A percentile compares a stretch with the other conserved stretches of the same genome.
phyloP scores from a whole-genome alignment of 441 rosid genomes.

The Bocquillonia castaneifolia region DNA sequence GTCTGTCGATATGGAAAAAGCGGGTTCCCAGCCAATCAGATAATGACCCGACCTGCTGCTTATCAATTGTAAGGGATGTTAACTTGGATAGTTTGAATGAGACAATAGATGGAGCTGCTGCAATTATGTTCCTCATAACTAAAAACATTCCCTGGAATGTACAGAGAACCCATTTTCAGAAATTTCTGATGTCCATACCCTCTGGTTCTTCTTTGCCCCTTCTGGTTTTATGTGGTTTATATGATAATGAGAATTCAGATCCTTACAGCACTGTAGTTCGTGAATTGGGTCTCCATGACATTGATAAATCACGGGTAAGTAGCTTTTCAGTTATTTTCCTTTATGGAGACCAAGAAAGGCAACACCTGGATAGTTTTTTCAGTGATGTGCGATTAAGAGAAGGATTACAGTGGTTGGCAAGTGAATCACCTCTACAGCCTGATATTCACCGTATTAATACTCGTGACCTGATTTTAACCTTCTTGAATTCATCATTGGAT shows the following conservation, averaged over 20 bases:
- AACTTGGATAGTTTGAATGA: slow-evolving; percentile 34
- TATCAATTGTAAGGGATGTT: slow-evolving; percentile 63
- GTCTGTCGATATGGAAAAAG: slow-evolving; percentile 78
- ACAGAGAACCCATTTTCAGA: slow-evolving; percentile 57
- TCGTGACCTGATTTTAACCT: slow-evolving; percentile 54
- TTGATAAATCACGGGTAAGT: slow-evolving; percentile 61
- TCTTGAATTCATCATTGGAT: slow-evolving; percentile 47
- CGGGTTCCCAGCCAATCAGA: slow-evolving; percentile 45
- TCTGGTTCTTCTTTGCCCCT: slow-evolving; percentile 72
- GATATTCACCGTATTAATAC: slow-evolving; percentile 44
- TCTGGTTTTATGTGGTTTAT: slow-evolving; percentile 54
- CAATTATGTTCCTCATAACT: slow-evolving; percentile 63
- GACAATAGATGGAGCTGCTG: slow-evolving; percentile 61
- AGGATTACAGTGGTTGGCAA: slow-evolving; percentile 84
- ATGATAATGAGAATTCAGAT: slow-evolving; percentile 36
- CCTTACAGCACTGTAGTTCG: slow-evolving; percentile 36
- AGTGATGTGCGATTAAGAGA: slow-evolving; percentile 59
- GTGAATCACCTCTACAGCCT: slow-evolving; percentile 66
- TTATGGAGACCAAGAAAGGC: slow-evolving; percentile 36
- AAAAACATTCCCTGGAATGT: slow-evolving; percentile 53
- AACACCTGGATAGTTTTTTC: slow-evolving; percentile 50
- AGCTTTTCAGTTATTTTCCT: slow-evolving; percentile 57
- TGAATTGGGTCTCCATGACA: slow-evolving; percentile 55
- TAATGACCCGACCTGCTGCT: slow-evolving; percentile 47
- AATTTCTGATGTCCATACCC: slow-evolving; percentile 56